These are phyloP conservation scores for Populus deltoides DNA, from an alignment of 345 rosid genomes.

Conservation along the genomic window DNA sequence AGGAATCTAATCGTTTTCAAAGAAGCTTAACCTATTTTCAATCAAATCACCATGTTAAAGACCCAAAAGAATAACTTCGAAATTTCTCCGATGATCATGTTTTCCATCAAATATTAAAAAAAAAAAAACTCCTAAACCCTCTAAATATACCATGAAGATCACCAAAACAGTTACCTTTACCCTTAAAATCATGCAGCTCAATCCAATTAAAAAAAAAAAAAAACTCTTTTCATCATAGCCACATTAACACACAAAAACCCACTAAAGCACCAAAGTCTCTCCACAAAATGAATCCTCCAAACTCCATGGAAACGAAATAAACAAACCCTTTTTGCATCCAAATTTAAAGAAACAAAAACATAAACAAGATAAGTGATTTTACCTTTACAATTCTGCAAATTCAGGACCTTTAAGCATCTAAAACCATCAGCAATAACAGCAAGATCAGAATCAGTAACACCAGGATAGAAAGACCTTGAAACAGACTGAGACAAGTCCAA, in stretches of 20 bases:
- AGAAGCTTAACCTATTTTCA: not conserved
- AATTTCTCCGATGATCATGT: not conserved
- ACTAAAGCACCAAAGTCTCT: not conserved
- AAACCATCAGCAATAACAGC: slow-evolving; percentile 64
- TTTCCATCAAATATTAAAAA: not conserved
- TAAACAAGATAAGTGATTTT: not conserved
- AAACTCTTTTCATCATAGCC: not conserved
- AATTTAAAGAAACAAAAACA: not conserved
- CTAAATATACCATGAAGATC: not conserved
- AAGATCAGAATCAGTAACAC: slow-evolving; percentile 86
- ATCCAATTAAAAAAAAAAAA: not conserved
- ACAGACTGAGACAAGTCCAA: slow-evolving; percentile 90
- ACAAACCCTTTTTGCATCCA: not conserved
- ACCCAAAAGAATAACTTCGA: not conserved
- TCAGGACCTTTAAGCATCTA: slow-evolving; percentile 54
- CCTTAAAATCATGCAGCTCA: not conserved
- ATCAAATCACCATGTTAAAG: not conserved
- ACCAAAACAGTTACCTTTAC: not conserved
- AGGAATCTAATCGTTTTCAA: not conserved
- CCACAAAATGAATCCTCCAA: not conserved
- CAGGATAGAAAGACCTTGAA: slow-evolving; percentile 86
- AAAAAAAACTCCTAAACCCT: not conserved
- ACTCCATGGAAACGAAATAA: not conserved
- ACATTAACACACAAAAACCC: not conserved
- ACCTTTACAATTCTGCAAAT: slow-evolving; percentile 75